These are phyloP conservation scores for Allium cepa DNA, from an alignment of 106 monocot genomes.

Conservation along the genomic window DNA sequence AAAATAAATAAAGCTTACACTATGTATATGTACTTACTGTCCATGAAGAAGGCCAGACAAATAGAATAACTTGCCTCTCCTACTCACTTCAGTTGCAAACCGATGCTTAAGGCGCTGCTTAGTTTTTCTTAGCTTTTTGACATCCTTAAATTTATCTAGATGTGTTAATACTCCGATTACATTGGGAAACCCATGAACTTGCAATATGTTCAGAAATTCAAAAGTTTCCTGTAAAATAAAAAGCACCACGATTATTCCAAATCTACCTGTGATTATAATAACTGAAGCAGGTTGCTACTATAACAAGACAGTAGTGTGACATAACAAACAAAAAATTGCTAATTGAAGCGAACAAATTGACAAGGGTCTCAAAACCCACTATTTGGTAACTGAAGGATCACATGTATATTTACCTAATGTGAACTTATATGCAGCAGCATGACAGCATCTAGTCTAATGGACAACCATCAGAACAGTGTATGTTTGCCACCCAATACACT, in stretches of 20 bases:
- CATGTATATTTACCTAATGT: too few species aligned
- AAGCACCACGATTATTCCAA: too few species aligned
- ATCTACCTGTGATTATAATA: too few species aligned
- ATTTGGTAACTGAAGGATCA: not conserved
- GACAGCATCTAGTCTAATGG: too few species aligned
- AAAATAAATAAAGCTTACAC: not conserved
- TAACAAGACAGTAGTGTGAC: not conserved
- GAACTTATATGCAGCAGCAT: too few species aligned
- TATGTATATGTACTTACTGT: constrained; percentile 46
- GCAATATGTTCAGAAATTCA: constrained; percentile 96
- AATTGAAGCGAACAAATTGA: not conserved
- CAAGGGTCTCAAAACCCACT: not conserved
- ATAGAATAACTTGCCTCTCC: constrained; percentile 91
- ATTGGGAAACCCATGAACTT: constrained; percentile 89
- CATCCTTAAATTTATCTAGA: constrained; percentile 96
- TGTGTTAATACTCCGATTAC: constrained; percentile 98
- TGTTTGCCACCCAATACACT: too few species aligned
- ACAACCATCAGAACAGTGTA: too few species aligned
- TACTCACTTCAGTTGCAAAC: constrained; percentile 89
- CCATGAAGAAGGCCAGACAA: constrained; percentile 91
- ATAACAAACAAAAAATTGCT: not conserved
- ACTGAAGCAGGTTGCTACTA: not conserved
- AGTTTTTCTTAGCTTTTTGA: constrained; percentile 89
- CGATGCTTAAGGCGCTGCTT: constrained; percentile 93
- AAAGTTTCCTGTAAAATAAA: constrained; percentile 82